Evolutionary conservation across 768 basidiomycete species (phyloP).

Genomic region (Cytidiella melzeri): DNA sequence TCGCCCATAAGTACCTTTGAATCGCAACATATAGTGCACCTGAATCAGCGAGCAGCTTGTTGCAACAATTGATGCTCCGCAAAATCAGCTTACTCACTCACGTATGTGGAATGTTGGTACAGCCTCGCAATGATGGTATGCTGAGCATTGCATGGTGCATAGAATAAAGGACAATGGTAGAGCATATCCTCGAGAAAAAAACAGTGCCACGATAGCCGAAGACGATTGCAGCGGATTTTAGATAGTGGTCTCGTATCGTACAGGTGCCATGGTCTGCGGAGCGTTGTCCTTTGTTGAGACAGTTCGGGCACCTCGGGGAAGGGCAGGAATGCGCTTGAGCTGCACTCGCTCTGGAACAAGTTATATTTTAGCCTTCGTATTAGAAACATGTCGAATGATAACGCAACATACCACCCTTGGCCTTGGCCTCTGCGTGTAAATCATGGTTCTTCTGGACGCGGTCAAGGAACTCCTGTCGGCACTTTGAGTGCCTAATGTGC

Average conservation of each 20-base stretch:
- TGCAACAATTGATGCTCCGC: too few relatives aligned
- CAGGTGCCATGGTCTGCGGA: constrained; percentile 89
- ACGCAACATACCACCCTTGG: constrained; percentile 54
- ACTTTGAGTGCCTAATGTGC: constrained; percentile 97
- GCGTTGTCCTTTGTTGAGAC: constrained; percentile 70
- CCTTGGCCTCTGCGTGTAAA: constrained; percentile 86
- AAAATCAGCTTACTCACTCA: background rate
- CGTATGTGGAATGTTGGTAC: background rate
- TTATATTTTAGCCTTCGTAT: background rate
- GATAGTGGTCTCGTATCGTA: constrained; percentile 95
- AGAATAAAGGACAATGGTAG: constrained; percentile 14
- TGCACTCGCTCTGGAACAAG: constrained; percentile 60
- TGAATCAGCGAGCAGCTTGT: too few relatives aligned
- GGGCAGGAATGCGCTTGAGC: constrained; percentile 80
- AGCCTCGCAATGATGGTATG: background rate
- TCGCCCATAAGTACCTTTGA: too few relatives aligned
- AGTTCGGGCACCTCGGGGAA: constrained; percentile 73
- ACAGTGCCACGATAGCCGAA: constrained; percentile 5
- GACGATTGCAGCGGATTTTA: constrained; percentile 34
- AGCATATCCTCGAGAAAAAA: constrained; percentile 16
- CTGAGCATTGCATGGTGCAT: constrained; percentile 18
- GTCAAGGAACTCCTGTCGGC: constrained; percentile 95
- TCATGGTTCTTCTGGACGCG: constrained; percentile 99
- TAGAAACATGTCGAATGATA: background rate
- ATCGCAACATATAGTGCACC: too few relatives aligned